Evolutionary conservation across 1,284 basidiomycete genomes (phyloP).

Genomic region (Tremellales sp.): DNA sequence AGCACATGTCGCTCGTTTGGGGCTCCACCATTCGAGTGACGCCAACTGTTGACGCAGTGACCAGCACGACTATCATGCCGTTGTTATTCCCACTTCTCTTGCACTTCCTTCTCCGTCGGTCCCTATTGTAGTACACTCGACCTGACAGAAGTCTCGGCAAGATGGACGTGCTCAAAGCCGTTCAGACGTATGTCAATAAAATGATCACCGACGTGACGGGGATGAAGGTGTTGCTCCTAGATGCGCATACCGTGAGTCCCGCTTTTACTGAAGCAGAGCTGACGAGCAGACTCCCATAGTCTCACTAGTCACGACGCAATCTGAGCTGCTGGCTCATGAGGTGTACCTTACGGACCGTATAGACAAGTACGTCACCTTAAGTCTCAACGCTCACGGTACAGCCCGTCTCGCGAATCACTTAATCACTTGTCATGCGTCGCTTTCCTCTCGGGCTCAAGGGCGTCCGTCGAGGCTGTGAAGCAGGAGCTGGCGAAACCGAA

Average conservation of each 20-base stretch:
- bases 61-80: too few species aligned
- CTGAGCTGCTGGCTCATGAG: conserved; percentile 88
- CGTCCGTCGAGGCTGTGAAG: conserved; percentile 76
- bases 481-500: conserved; percentile 81
- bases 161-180: conserved; percentile 95
- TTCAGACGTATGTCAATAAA: conserved; percentile 89
- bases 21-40: too few species aligned
- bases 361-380: conserved; percentile 61
- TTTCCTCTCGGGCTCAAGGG: conserved; percentile 76
- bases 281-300: conserved; percentile 84
- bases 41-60: too few species aligned
- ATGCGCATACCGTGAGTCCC: conserved; percentile 79
- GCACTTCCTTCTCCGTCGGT: too few species aligned
- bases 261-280: neutral
- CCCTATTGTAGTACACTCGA: neutral
- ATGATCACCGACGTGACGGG: conserved; percentile 78
- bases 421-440: conserved; percentile 95
- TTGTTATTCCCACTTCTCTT: too few species aligned
- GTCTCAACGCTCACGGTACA: neutral
- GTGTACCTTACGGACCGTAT: conserved; percentile 97
- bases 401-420: conserved; percentile 67
- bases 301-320: conserved; percentile 91
- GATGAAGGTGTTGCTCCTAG: conserved; percentile 97
- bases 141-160: too few species aligned
- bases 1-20: too few species aligned